Conservation (phyloP, 441 rosid species). For the Jatropha multifida region DNA sequence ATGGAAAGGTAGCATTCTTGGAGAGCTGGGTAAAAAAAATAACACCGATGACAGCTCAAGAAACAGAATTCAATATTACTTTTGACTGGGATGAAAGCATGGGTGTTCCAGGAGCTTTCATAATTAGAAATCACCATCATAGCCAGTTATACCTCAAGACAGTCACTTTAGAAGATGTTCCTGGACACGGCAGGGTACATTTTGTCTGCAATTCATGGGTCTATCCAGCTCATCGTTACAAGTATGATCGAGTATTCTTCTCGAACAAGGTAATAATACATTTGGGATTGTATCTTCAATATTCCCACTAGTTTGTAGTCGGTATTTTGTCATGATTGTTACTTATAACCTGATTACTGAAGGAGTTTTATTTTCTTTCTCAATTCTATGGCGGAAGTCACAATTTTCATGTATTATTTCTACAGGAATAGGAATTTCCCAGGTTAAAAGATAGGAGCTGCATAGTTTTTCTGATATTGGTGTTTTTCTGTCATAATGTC, state of each 20-base stretch:
- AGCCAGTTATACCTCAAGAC: constrained; percentile 70
- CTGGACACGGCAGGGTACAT: constrained; percentile 50
- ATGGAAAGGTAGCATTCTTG: constrained; percentile 64
- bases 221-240: constrained; percentile 65
- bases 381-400: neutral
- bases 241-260: constrained; percentile 74
- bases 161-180: constrained; percentile 57
- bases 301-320: neutral
- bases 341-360: neutral
- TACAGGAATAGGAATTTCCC: neutral
- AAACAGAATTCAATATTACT: constrained; percentile 42
- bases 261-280: constrained; percentile 65
- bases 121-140: constrained; percentile 60
- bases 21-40: constrained; percentile 63
- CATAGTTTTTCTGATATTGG: neutral
- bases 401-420: neutral
- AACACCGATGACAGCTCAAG: constrained; percentile 55
- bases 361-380: neutral
- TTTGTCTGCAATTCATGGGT: constrained; percentile 93
- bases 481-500: neutral
- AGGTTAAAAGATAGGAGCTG: neutral
- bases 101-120: constrained; percentile 70
- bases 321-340: neutral
- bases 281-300: neutral
- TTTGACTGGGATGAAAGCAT: constrained; percentile 71